Conservation (phyloP, 495 filamentous ascomycete genomes). For the Astrothelium macrocarpum region DNA sequence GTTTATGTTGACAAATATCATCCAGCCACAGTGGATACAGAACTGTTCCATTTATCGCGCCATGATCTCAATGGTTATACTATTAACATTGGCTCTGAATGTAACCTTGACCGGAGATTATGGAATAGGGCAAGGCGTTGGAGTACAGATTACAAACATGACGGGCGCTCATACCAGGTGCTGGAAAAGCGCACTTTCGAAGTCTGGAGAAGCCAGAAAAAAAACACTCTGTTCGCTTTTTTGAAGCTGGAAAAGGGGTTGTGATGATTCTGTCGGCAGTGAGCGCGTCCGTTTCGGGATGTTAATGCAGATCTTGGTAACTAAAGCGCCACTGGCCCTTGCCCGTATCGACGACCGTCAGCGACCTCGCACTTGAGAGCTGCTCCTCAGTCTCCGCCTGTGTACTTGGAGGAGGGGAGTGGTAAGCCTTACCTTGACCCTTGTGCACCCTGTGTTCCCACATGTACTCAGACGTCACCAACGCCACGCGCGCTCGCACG, state of each 20-base stretch:
- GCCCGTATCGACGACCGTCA: background rate
- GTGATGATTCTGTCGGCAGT: background rate
- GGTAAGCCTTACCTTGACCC: background rate
- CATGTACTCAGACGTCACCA: background rate
- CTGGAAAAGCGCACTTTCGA: background rate
- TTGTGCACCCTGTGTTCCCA: background rate
- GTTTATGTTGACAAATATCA: background rate
- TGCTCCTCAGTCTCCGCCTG: background rate
- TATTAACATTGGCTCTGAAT: background rate
- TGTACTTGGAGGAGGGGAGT: background rate
- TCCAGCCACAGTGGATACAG: constrained; percentile 2
- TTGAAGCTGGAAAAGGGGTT: background rate
- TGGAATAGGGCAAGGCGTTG: background rate
- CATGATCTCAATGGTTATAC: background rate
- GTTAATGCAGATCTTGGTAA: constrained; percentile 6
- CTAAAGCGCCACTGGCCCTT: background rate
- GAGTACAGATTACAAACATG: background rate
- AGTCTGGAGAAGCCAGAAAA: background rate
- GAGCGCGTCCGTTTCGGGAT: background rate
- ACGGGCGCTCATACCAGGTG: background rate
- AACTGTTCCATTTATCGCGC: background rate
- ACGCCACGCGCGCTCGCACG: background rate
- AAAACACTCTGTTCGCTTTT: background rate
- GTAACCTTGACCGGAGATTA: background rate
- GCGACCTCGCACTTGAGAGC: background rate